These are phyloP conservation scores for Alternaria gaisen DNA, from an alignment of 2,329 filamentous ascomycete species.

Conservation along the genomic window DNA sequence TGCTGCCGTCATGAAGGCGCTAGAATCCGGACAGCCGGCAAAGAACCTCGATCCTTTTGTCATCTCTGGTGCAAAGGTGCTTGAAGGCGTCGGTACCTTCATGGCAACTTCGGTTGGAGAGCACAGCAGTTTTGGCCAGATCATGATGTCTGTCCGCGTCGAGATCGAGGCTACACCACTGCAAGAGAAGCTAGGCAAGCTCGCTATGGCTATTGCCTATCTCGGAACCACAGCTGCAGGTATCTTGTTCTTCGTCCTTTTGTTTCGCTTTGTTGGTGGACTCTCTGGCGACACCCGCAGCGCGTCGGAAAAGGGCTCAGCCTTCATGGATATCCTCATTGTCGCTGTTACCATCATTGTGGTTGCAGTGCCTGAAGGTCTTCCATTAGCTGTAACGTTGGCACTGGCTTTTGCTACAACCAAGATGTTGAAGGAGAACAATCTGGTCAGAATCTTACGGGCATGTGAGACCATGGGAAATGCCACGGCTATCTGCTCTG, in stretches of 20 bases:
- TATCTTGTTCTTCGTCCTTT: slow-evolving; percentile 51
- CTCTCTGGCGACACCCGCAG: slow-evolving; percentile 38
- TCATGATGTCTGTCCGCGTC: slow-evolving; percentile 64
- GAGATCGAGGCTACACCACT: slow-evolving; percentile 64
- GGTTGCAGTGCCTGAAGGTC: slow-evolving; percentile 54
- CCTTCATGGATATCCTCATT: slow-evolving; percentile 55
- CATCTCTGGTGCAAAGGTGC: slow-evolving; percentile 65
- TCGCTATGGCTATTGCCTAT: slow-evolving; percentile 63
- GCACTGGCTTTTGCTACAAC: slow-evolving; percentile 50
- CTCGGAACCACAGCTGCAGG: slow-evolving; percentile 55
- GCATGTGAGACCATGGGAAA: slow-evolving; percentile 51
- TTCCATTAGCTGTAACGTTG: slow-evolving; percentile 48
- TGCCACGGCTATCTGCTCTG: slow-evolving; percentile 48
- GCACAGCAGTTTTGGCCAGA: slow-evolving; percentile 64
- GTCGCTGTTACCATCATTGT: slow-evolving; percentile 55
- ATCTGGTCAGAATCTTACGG: slow-evolving; percentile 44
- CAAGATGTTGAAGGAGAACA: slow-evolving; percentile 48
- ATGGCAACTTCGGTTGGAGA: slow-evolving; percentile 65
- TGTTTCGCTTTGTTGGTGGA: slow-evolving; percentile 50
- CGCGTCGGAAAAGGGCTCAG: slow-evolving; percentile 42
- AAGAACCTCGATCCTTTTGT: slow-evolving; percentile 71
- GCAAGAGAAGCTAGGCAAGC: slow-evolving; percentile 62
- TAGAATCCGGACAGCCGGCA: slow-evolving; percentile 60
- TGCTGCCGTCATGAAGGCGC: slow-evolving; percentile 65
- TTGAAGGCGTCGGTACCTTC: slow-evolving; percentile 62